phyloP scores from a whole-genome alignment of 2,329 filamentous ascomycete genomes.

The Sarocladiaceae sp. region DNA sequence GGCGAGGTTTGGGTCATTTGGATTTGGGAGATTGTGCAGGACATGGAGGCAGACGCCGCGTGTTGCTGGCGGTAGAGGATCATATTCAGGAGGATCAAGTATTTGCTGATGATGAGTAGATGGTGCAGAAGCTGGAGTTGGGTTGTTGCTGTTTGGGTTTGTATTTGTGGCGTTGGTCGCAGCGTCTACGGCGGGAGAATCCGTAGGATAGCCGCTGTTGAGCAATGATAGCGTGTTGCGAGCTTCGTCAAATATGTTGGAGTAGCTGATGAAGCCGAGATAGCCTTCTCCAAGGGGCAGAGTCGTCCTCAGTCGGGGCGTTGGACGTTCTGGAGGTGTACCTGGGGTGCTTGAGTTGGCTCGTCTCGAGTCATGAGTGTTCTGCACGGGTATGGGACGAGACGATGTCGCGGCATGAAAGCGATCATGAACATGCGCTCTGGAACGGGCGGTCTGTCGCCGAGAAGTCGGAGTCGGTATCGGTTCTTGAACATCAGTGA shows the following conservation, averaged over 20 bases:
- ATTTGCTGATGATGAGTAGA: background rate
- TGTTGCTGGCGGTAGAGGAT: constrained; percentile 27
- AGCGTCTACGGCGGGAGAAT: background rate
- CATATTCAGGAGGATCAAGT: constrained; percentile 24
- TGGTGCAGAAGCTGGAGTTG: background rate
- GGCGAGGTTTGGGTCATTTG: constrained; percentile 17
- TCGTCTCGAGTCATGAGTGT: too few species aligned
- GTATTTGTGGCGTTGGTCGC: background rate
- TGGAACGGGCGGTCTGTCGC: too few species aligned
- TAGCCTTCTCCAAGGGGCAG: constrained; percentile 27
- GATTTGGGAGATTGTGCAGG: constrained; percentile 30
- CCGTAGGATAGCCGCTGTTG: constrained; percentile 16
- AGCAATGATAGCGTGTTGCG: constrained; percentile 32
- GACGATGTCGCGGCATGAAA: too few species aligned
- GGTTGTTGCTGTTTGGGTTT: background rate
- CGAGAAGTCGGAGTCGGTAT: too few species aligned
- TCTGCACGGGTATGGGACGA: too few species aligned
- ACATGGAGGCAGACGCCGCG: constrained; percentile 27
- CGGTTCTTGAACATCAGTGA: too few species aligned
- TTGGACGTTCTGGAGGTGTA: constrained; percentile 1
- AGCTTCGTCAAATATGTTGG: constrained; percentile 37
- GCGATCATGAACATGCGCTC: too few species aligned
- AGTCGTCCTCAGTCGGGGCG: background rate
- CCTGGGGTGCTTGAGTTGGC: too few species aligned
- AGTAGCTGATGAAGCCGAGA: constrained; percentile 41